Evolutionary conservation across 768 basidiomycete species (phyloP).

Genomic region (Hericium erinaceus): DNA sequence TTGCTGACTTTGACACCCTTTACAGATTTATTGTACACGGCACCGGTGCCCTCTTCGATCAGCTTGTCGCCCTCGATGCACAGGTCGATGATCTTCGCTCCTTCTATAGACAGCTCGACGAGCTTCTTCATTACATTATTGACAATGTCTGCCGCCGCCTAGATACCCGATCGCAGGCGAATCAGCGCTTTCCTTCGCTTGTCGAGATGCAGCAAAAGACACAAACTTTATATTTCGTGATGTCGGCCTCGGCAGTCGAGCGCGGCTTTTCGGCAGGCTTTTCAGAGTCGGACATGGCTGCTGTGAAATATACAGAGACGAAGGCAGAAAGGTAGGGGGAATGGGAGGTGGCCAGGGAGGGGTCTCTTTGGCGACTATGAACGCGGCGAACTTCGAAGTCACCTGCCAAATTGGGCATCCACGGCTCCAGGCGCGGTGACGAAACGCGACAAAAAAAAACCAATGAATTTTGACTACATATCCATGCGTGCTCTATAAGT

Average conservation of each 20-base stretch:
- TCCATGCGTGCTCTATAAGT: not conserved
- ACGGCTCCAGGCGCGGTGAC: not conserved
- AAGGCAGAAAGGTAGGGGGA: not conserved
- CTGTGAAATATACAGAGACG: not conserved
- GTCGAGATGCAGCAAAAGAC: not conserved
- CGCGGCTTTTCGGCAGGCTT: conserved; percentile 37
- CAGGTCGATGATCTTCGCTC: conserved; percentile 82
- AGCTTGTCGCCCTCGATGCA: conserved; percentile 91
- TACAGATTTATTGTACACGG: conserved; percentile 83
- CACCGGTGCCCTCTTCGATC: conserved; percentile 75
- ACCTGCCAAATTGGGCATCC: not conserved
- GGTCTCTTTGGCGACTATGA: not conserved
- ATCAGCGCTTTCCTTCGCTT: not conserved
- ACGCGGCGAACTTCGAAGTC: not conserved
- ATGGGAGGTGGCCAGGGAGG: not conserved
- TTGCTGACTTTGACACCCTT: conserved; percentile 85
- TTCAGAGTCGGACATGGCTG: conserved; percentile 55
- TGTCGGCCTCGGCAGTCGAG: conserved; percentile 58
- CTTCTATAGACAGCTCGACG: conserved; percentile 65
- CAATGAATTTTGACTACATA: not conserved
- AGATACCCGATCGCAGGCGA: not conserved
- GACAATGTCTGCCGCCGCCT: conserved; percentile 91
- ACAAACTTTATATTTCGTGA: conserved; percentile 81
- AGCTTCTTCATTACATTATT: conserved; percentile 80
- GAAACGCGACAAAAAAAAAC: not conserved